phyloP scores from a whole-genome alignment of 768 basidiomycete species.

The Boletus reticuloceps region DNA sequence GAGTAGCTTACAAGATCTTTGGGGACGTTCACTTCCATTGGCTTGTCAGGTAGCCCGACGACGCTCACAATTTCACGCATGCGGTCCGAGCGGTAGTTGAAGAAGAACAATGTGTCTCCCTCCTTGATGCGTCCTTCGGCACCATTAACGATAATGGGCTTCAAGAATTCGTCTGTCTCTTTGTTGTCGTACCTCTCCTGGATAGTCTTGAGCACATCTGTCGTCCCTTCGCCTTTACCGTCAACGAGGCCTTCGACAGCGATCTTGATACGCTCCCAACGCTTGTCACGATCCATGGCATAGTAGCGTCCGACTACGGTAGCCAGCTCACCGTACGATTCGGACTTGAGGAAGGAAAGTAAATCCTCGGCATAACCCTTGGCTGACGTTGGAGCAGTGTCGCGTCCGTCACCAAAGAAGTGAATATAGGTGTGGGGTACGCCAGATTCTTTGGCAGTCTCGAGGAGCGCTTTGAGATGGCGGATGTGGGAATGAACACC shows the following conservation, averaged over 20 bases:
- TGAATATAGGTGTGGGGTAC: conserved; percentile 88
- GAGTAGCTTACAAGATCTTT: conserved; percentile 62
- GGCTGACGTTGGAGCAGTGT: conserved; percentile 87
- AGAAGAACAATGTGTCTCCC: conserved; percentile 88
- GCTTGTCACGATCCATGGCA: conserved; percentile 96
- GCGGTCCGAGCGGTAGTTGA: conserved; percentile 97
- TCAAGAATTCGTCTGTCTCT: conserved; percentile 93
- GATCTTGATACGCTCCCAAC: conserved; percentile 92
- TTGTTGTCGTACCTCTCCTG: conserved; percentile 79
- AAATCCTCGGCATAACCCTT: conserved; percentile 75
- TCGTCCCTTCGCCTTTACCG: conserved; percentile 59
- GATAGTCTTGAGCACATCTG: conserved; percentile 60
- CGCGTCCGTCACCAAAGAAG: conserved; percentile 93
- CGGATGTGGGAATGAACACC: conserved; percentile 96
- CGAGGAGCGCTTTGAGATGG: conserved; percentile 87
- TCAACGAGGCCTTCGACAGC: conserved; percentile 83
- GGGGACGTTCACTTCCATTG: conserved; percentile 79
- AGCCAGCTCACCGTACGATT: conserved; percentile 76
- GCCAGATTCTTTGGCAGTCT: conserved; percentile 81
- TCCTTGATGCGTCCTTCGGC: conserved; percentile 81
- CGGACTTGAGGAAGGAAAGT: conserved; percentile 72
- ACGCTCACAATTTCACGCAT: conserved; percentile 89
- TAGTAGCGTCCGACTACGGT: conserved; percentile 92
- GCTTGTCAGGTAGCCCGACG: conserved; percentile 79
- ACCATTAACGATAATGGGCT: conserved; percentile 87